Evolutionary conservation across 805 yeast genomes (phyloP).

Genomic region (Monosporozyma solicola): DNA sequence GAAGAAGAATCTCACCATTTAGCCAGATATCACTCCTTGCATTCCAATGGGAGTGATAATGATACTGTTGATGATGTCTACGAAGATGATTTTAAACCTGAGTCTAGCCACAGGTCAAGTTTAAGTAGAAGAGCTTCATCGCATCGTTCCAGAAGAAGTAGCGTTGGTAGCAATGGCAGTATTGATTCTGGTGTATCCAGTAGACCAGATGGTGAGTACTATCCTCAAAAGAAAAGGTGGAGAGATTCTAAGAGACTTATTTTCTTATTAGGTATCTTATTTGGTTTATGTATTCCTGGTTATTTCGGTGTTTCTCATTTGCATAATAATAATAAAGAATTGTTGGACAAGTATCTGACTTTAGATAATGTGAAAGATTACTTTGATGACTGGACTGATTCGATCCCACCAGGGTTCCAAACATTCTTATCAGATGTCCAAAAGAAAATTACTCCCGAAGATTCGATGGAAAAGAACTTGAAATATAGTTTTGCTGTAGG

Average conservation of each 20-base stretch:
- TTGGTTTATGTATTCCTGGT: conserved; percentile 60
- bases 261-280: conserved; percentile 60
- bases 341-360: conserved; percentile 41
- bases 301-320: conserved; percentile 41
- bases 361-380: conserved; percentile 51
- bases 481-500: conserved; percentile 90
- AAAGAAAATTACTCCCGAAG: conserved; percentile 10
- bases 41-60: not conserved
- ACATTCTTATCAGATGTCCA: conserved; percentile 50
- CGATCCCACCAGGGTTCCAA: conserved; percentile 58
- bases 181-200: not conserved
- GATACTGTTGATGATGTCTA: not conserved
- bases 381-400: conserved; percentile 64
- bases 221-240: conserved; percentile 9
- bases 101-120: not conserved
- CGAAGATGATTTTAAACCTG: not conserved
- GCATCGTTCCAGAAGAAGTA: not conserved
- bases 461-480: conserved; percentile 61
- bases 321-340: conserved; percentile 18
- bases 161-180: not conserved
- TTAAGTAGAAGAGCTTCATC: not conserved
- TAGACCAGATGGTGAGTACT: not conserved
- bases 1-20: not conserved
- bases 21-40: not conserved
- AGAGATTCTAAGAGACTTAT: conserved; percentile 48